Evolutionary conservation across 805 yeast species (phyloP).

Genomic region (Blastobotrys terrestris): DNA sequence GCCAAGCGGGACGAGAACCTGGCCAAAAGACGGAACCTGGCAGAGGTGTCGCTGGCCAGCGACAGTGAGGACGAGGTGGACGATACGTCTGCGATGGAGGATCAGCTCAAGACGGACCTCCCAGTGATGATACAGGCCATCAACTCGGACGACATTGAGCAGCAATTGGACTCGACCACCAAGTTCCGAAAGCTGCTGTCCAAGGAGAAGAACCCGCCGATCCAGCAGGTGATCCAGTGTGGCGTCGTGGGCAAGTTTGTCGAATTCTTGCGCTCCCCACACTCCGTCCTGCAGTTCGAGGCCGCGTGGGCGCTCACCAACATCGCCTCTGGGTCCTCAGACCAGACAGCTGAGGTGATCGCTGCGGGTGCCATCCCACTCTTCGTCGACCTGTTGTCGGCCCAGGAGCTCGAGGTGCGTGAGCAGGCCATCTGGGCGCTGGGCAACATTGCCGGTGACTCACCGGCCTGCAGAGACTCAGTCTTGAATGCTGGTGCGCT

Average conservation of each 20-base stretch:
- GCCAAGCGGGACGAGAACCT: slow-evolving; percentile 93
- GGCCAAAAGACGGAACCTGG: slow-evolving; percentile 85
- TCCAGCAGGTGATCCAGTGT: slow-evolving; percentile 82
- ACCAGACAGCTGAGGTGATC: slow-evolving; percentile 85
- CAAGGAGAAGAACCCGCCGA: slow-evolving; percentile 94
- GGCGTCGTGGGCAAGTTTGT: slow-evolving; percentile 94
- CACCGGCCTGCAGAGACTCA: slow-evolving; percentile 81
- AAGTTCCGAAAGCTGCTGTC: slow-evolving; percentile 90
- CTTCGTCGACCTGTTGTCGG: slow-evolving; percentile 74
- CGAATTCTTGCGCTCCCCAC: slow-evolving; percentile 67
- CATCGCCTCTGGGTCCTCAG: slow-evolving; percentile 89
- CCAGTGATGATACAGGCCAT: slow-evolving; percentile 83
- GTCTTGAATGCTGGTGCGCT: slow-evolving; percentile 82
- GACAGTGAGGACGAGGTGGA: slow-evolving; percentile 50
- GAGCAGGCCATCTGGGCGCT: slow-evolving; percentile 99
- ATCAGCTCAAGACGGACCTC: slow-evolving; percentile 44
- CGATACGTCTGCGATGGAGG: slow-evolving; percentile 35
- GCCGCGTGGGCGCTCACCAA: slow-evolving; percentile 99
- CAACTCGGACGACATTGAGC: slow-evolving; percentile 65
- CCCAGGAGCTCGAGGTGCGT: slow-evolving; percentile 82
- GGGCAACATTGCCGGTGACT: slow-evolving; percentile 98
- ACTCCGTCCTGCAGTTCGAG: slow-evolving; percentile 86
- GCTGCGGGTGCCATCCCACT: slow-evolving; percentile 91
- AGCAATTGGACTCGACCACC: slow-evolving; percentile 81
- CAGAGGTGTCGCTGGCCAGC: slow-evolving; percentile 37